Base-by-base conservation (phyloP, 306 rosid species). In the Malus domestica region DNA sequence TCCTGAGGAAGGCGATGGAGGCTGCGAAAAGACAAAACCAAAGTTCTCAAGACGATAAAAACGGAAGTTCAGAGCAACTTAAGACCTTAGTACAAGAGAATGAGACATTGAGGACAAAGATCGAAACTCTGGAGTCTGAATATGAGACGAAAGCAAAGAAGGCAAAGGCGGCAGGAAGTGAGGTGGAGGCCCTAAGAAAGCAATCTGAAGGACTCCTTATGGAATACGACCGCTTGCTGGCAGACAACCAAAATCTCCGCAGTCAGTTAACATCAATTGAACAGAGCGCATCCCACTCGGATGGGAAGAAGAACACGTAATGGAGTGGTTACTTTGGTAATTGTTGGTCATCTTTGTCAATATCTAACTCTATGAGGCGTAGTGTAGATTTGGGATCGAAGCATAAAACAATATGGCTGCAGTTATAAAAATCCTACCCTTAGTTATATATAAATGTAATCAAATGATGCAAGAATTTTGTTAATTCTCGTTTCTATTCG, bases 1-100 rank as follows among this genome's bases (percentile, higher is more conserved):
- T 84, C 32, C 96, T 92, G 33, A 87, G 98, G 89, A 90, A 92
- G 90, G 83, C 96, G 57, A 89, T 92, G 95, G 97, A 95, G 77
- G 89, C 91, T 76, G 88, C 83, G n/a, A 95, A 88, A 92, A 95
- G 92, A 83, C 98, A 92, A 80, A 90, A 77, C 85, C 88, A 92
- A 61, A 83, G 84, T 57, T 67, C 83, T 68, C 97, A 90, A 68
- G 96, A 91, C 0, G 90, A 79, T 46, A 94, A 92, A 76, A 89
- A 51, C 15, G 83, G 88, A 38, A 64, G 69, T 46, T 33, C 81
- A 1, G 91, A 87, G 61, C 89, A 88, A 80, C 85, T 80, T 14
- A 89, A 85, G 81, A 81, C 96, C 40, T 32, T 88, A 85, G 81
- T 85, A 0, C 90, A 87, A 80, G 97, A 92, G 71, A 80, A 88